Evolutionary conservation across 306 rosid genomes (phyloP).

Genomic region (Medicago truncatula): DNA sequence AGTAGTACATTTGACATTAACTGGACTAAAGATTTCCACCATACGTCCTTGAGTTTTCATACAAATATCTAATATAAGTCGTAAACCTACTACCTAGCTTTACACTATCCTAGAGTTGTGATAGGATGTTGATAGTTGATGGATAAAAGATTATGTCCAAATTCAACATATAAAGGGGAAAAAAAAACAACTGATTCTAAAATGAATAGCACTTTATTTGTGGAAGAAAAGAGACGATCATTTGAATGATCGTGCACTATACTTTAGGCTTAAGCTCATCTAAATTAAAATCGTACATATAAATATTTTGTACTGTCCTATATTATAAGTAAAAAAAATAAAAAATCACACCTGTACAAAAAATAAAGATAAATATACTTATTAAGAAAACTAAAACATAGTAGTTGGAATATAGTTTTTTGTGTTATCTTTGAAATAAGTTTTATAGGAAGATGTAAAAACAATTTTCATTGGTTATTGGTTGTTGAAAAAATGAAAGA

Average conservation of each 20-base stretch:
- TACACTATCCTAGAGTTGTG: conserved; percentile 22
- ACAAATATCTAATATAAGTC: neutral
- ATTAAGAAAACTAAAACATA: too few species aligned
- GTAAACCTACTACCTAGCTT: neutral
- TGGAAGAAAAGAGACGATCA: neutral
- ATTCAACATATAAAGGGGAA: conserved; percentile 38
- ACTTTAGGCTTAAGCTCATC: neutral
- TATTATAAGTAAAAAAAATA: too few species aligned
- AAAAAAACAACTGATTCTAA: conserved; percentile 43
- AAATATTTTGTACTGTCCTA: too few species aligned
- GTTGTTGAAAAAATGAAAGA: too few species aligned
- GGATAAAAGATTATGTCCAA: conserved; percentile 8
- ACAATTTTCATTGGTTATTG: too few species aligned
- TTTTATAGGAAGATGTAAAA: too few species aligned
- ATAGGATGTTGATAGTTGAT: conserved; percentile 27
- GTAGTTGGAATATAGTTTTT: too few species aligned
- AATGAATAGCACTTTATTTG: neutral
- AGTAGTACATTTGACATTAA: conserved; percentile 6
- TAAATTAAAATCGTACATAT: too few species aligned
- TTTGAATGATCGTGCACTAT: too few species aligned
- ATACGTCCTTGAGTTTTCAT: neutral
- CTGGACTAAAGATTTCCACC: neutral
- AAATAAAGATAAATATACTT: too few species aligned
- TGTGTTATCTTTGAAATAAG: too few species aligned
- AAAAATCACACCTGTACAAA: too few species aligned